phyloP scores from a whole-genome alignment of 2,329 filamentous ascomycete species.

The Alternaria sp. region DNA sequence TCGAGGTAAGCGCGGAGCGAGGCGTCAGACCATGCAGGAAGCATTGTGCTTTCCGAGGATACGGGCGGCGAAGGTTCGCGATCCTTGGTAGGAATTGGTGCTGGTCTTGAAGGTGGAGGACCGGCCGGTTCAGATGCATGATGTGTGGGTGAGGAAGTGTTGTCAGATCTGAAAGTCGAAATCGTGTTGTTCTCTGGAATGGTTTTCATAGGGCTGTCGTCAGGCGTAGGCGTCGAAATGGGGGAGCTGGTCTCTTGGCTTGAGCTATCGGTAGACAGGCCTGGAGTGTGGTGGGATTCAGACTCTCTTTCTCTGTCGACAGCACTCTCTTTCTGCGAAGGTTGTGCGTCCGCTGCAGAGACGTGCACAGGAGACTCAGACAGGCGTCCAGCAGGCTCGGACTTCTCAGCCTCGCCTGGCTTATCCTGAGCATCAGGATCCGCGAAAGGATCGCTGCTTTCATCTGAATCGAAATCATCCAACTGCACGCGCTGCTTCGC shows the following conservation, averaged over 20 bases:
- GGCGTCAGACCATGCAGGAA: constrained; percentile 82
- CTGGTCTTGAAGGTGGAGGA: constrained; percentile 45
- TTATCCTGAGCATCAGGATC: constrained; percentile 46
- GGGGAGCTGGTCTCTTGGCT: constrained; percentile 64
- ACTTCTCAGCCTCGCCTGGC: constrained; percentile 18
- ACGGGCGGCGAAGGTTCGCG: constrained; percentile 32
- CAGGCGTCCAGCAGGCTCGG: constrained; percentile 45
- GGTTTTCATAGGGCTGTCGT: constrained; percentile 39
- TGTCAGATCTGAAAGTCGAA: constrained; percentile 21
- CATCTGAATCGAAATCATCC: constrained; percentile 71
- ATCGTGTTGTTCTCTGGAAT: constrained; percentile 33
- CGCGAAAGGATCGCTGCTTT: constrained; percentile 54
- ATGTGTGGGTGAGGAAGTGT: constrained; percentile 31
- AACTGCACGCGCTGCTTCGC: constrained; percentile 69
- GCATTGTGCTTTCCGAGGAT: constrained; percentile 56
- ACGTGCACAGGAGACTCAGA: constrained; percentile 74
- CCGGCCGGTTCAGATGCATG: constrained; percentile 23
- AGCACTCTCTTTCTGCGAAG: constrained; percentile 27
- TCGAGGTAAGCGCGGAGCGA: constrained; percentile 90
- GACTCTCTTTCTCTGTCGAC: constrained; percentile 33
- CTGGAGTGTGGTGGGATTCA: constrained; percentile 60
- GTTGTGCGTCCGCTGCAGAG: constrained; percentile 61
- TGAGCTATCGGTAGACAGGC: constrained; percentile 72
- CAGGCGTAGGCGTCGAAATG: constrained; percentile 43
- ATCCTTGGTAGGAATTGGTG: constrained; percentile 39